Conservation (phyloP, 2,329 filamentous ascomycete genomes). For the Aureobasidium sp. region DNA sequence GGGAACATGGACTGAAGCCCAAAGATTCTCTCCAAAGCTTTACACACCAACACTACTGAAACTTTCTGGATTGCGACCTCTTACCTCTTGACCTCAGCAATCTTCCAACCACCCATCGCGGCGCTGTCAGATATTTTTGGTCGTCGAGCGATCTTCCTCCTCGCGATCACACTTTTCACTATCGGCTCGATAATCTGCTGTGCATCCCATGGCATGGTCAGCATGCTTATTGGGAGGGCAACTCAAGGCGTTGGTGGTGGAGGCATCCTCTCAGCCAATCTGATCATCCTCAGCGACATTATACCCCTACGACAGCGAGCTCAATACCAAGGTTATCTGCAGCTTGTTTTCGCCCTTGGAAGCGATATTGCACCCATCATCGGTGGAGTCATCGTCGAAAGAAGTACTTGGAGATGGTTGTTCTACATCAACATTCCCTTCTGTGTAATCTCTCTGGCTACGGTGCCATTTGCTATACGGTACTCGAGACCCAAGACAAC, state of each 20-base stretch:
- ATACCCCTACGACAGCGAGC: conserved; percentile 43
- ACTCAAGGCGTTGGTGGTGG: conserved; percentile 49
- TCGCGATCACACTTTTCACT: conserved; percentile 40
- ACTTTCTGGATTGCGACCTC: conserved; percentile 46
- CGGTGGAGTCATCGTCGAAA: neutral
- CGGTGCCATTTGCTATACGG: conserved; percentile 47
- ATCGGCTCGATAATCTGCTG: conserved; percentile 36
- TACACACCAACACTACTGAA: conserved; percentile 31
- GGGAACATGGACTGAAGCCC: neutral
- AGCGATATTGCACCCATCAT: conserved; percentile 28
- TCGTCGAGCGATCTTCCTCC: conserved; percentile 38
- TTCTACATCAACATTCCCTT: conserved; percentile 51
- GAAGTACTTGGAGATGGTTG: conserved; percentile 32
- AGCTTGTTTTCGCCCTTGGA: conserved; percentile 28
- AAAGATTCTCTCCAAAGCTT: conserved; percentile 27
- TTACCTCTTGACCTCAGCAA: conserved; percentile 41
- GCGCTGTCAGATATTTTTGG: conserved; percentile 43
- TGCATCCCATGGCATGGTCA: neutral
- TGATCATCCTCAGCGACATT: conserved; percentile 46
- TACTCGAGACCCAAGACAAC: conserved; percentile 44
- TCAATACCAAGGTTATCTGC: conserved; percentile 32
- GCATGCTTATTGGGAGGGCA: conserved; percentile 34
- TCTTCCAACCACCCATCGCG: conserved; percentile 38
- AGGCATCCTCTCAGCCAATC: conserved; percentile 43
- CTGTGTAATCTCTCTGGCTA: conserved; percentile 40